Evolutionary conservation across 768 basidiomycete genomes (phyloP), one percentile per base, ranked within the genome.

Genomic region (Lactarius tabidus): DNA sequence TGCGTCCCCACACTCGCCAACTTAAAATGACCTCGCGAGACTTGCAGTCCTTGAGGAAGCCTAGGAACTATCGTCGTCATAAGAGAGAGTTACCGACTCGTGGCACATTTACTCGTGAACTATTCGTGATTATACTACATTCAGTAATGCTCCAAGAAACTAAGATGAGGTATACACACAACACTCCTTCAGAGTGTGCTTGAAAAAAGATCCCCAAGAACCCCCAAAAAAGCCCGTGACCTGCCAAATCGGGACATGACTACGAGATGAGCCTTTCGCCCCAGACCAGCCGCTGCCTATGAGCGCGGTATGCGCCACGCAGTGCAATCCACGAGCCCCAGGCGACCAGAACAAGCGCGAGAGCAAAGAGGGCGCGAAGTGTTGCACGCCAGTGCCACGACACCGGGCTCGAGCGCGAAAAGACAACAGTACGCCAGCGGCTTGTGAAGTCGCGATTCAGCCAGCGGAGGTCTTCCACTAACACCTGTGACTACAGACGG

Each of bases 281-380:
- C 89, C 89, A 92, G 12, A 92, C 84, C n/a, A 91, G 81, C 54
- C 88, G 78, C 70, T 89, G 85, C 70, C 88, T 80, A 73, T 92
- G 88, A 33, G 90, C 90, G 39, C 87, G 79, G 66, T 89, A 88
- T 31, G 84, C 89, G 39, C 90, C 90, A 38, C 79, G 78, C 28
- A 89, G 73, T 0, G 84, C 83, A 35, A 87, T 81, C 83, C 82
- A 88, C 36, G 81, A 76, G 39, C 81, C 76, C 73, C 86, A 87
- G 20, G 81, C 75, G 62, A 88, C 71, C 71, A 90, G 81, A 6
- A 84, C 75, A 66, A 90, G 90, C 15, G 86, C 73, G 17, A 67
- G 39, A 3, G 29, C 57, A 45, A 59, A 67, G 45, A 66, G 51
- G 66, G 71, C 68, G 36, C 89, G 85, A 79, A 90, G 83, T 53